These are phyloP conservation scores for Canna indica DNA, from an alignment of 176 grass and related monocot species.

Conservation along the genomic window DNA sequence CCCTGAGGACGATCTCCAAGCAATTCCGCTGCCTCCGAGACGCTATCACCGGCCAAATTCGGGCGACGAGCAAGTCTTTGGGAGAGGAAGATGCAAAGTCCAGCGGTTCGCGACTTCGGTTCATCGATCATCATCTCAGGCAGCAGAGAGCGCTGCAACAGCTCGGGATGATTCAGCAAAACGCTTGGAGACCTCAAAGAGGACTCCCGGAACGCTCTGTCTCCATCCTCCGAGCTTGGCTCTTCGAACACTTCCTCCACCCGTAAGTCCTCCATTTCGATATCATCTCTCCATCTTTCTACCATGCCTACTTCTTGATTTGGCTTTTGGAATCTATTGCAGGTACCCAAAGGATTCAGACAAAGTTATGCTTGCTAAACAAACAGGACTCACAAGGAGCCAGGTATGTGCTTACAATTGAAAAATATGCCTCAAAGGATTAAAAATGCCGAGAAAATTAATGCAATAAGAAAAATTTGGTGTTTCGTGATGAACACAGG, in stretches of 20 bases:
- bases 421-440: constrained; percentile 90
- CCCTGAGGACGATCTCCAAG: constrained; percentile 85
- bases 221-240: constrained; percentile 90
- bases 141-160: constrained; percentile 94
- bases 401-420: constrained; percentile 34
- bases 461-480: background rate
- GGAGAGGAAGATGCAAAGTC: constrained; percentile 56
- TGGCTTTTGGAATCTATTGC: constrained; percentile 1
- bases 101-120: constrained; percentile 58
- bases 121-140: constrained; percentile 90
- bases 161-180: constrained; percentile 94
- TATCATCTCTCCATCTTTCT: background rate
- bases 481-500: constrained; percentile 23
- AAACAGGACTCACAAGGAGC: constrained; percentile 91
- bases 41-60: constrained; percentile 65
- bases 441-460: background rate
- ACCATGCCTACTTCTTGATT: background rate
- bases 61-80: constrained; percentile 49
- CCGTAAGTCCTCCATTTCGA: constrained; percentile 39
- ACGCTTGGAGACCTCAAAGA: constrained; percentile 86
- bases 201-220: constrained; percentile 95
- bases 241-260: constrained; percentile 99
- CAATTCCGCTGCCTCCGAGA: constrained; percentile 93
- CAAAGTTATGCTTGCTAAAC: constrained; percentile 97
- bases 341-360: constrained; percentile 99